Conservation (phyloP, 441 rosid genomes). For the Francoa sonchifolia region DNA sequence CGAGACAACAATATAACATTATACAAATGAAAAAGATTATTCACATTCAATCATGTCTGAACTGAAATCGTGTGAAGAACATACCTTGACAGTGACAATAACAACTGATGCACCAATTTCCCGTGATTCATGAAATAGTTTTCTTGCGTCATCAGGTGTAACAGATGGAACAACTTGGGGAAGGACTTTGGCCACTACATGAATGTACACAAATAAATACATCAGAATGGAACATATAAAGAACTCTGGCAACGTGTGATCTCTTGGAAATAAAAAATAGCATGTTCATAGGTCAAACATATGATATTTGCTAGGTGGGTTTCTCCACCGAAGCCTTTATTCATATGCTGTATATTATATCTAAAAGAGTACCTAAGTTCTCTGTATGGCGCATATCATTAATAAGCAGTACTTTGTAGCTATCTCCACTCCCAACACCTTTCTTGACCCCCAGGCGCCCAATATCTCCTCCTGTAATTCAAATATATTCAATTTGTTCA, state of each 20-base stretch:
- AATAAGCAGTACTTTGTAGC: constrained; percentile 21
- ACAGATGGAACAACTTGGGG: constrained; percentile 24
- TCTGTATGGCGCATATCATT: constrained; percentile 20
- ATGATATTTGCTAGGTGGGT: no score
- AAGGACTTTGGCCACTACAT: constrained; percentile 19
- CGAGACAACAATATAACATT: no score
- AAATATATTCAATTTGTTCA: not conserved
- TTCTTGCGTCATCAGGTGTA: constrained; percentile 22
- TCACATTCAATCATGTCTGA: no score
- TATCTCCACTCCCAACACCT: constrained; percentile 22
- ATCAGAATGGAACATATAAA: no score
- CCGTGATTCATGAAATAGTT: constrained; percentile 15
- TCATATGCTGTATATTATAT: no score
- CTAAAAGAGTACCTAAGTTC: constrained; percentile 16
- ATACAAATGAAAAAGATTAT: no score
- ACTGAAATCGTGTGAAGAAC: no score
- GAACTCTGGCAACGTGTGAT: no score
- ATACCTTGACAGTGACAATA: constrained; percentile 23
- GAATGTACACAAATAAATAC: constrained; percentile 5
- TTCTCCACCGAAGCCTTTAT: no score
- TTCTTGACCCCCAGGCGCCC: constrained; percentile 13
- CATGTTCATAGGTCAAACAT: no score
- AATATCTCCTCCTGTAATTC: constrained; percentile 20
- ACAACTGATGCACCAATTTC: constrained; percentile 19
- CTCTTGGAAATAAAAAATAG: no score